Conservation (phyloP, 179 eudicot species). For the Silene vulgaris region DNA sequence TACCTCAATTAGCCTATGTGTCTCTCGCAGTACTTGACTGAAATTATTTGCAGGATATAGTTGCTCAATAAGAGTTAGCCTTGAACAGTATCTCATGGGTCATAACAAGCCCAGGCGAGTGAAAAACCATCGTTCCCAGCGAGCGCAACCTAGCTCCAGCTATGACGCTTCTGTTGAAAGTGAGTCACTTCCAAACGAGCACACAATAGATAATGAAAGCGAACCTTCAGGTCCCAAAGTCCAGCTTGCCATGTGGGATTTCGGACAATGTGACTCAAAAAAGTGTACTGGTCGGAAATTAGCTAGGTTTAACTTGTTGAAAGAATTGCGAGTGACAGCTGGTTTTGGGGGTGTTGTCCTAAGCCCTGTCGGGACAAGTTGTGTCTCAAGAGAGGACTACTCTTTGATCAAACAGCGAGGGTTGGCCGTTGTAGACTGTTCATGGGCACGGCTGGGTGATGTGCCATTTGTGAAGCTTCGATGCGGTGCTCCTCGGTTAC, state of each 20-base stretch:
- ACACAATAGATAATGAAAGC: conserved; percentile 39
- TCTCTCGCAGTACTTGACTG: no score
- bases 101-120: conserved; percentile 54
- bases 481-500: conserved; percentile 79
- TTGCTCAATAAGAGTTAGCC: no score
- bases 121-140: conserved; percentile 46
- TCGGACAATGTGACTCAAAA: conserved; percentile 91
- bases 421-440: conserved; percentile 95
- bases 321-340: conserved; percentile 70
- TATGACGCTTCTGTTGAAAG: conserved; percentile 28
- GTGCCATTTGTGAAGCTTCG: conserved; percentile 85
- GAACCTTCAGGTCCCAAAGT: conserved; percentile 42
- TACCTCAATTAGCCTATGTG: no score
- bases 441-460: conserved; percentile 87
- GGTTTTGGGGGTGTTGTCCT: conserved; percentile 84
- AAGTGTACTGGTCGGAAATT: conserved; percentile 94
- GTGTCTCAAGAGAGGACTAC: conserved; percentile 81
- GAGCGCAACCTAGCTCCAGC: conserved; percentile 28
- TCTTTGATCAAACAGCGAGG: conserved; percentile 62
- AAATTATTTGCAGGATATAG: no score
- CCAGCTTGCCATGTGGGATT: conserved; percentile 99
- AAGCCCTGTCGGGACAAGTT: conserved; percentile 79
- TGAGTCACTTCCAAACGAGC: conserved; percentile 58
- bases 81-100: conserved; percentile 41
- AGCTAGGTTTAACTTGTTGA: conserved; percentile 71